Base-by-base conservation (phyloP, 805 yeast genomes). In the Isabelozyma gotoi region DNA sequence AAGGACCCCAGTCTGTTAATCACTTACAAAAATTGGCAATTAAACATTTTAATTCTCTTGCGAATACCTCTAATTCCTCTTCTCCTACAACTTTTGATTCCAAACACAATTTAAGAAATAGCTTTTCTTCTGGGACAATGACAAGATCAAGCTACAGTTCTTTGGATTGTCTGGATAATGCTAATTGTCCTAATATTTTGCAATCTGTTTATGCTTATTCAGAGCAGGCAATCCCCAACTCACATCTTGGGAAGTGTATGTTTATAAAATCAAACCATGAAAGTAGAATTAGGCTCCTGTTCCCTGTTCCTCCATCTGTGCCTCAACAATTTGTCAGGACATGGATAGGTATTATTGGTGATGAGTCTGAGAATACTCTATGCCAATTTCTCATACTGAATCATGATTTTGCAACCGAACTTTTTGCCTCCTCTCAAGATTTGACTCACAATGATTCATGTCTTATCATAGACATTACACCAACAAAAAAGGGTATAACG, bases 1-100 rank as follows among this genome's bases (percentile, higher is more conserved):
- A 77, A 51, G 85, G 91, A 0, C 82, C 90, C 0, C 86, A 83
- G 44, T 80, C 91, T 0, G 49, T 84, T 27, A 82, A 81, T 49
- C 60, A 65, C 19, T 56, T 86, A 29, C 78, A 76, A 35, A 84
- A 78, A 51, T 45, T 81, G 14, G 82, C 82, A 0, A 33, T 69
- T 1, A 36, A 63, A 1, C 57, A 69, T 42, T 84, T 82, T 51
- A 56, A 67, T 14, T 64, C 58, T 24, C 54, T 78, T 14, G 39
- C 43, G n/a, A 35, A 50, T 4, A 10, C 33, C 12, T 31, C 16
- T 10, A 7, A 7, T 7, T 7, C 10, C 27, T 21, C 27, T 7
- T 21, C 27, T 2, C 27, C 27, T 7, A 21, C 27, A 7, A 7
- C 27, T 7, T 21, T 10, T 21, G 27, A 21, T 7, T 21, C 27